Base-by-base conservation (phyloP, 176 grass and related monocot genomes). In the Oryza brachyantha region DNA sequence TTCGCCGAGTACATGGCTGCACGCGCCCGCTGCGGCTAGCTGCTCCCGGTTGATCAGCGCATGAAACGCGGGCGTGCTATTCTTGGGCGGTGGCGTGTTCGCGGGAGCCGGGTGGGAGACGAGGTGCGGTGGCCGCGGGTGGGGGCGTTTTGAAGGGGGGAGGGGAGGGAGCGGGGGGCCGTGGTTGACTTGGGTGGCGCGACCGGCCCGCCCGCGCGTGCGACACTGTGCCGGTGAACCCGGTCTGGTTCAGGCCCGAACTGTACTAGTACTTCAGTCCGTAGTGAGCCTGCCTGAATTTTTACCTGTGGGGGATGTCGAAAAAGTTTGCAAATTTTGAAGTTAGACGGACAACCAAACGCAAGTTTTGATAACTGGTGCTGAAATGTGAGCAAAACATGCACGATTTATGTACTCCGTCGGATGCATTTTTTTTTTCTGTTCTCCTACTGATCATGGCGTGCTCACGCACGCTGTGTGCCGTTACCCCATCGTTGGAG, bases 1-100 rank as follows among this genome's bases (percentile, higher is more conserved):
- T 98, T 98, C 27, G 50, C 90, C 6, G 91, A 73, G 73, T 83
- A 86, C 93, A 93, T 93, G 70, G 35, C 66, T 29, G 21, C 24
- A 22, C 29, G 75, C 12, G 22, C 40, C 26, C 55, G 31, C 28
- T 34, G 22, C 58, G 57, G 25, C 13, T n/a, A 0, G 59, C 14
- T 8, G 8, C 0, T 13, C 31, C 19, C 45, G 43, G 5, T 66
- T 73, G 64, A 73, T 81, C 61, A 66, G 74, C 17, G 74, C 79
- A 28, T 78, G 74, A 52, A 77, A 4, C 24, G 25, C 0, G 22
- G 31, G 68, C n/a, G n/a, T 25, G 16, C 70, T 66, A 17, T 42
- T 77, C 69, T 4, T 26, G 60, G 70, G 50, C 39, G 78, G 71
- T 73, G 79, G 52, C 8, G 64, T 26, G 50, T 32, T 17, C 9